Percentiles rank a stretch among this genome's conserved stretches.
Conservation (phyloP, 164 flowering plant genomes). For the Paratinospora sagittata region DNA sequence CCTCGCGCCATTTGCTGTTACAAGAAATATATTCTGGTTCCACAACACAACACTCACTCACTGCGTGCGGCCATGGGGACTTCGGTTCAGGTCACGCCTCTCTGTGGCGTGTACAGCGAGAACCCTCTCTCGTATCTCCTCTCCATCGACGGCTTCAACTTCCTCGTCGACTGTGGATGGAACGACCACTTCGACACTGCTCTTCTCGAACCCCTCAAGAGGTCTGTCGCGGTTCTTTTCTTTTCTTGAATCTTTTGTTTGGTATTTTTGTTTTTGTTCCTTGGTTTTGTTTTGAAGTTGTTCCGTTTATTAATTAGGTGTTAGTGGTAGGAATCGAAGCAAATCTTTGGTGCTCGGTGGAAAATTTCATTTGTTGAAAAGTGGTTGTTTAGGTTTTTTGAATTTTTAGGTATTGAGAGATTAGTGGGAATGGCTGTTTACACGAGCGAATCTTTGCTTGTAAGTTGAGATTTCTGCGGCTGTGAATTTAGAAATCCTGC, state of each 20-base stretch:
- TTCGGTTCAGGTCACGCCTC: constrained; percentile 89
- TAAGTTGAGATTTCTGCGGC: too few species aligned
- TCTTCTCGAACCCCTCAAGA: constrained; percentile 82
- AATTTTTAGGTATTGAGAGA: background rate
- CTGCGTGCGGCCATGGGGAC: constrained; percentile 57
- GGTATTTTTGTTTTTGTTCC: background rate
- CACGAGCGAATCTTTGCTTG: too few species aligned
- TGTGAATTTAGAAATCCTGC: too few species aligned
- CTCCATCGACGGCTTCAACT: constrained; percentile 85
- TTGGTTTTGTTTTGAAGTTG: background rate
- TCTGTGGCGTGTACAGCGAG: constrained; percentile 83
- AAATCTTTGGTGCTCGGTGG: background rate
- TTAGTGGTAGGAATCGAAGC: too few species aligned
- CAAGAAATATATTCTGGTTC: background rate
- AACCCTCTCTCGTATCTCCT: constrained; percentile 78
- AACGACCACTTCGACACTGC: constrained; percentile 78
- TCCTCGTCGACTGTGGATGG: constrained; percentile 96
- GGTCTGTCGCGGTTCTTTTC: constrained; percentile 24
- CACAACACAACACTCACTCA: too few species aligned
- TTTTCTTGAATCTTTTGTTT: background rate
- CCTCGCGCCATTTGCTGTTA: background rate
- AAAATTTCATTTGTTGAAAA: background rate
- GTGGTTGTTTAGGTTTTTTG: background rate
- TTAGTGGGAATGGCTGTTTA: background rate
- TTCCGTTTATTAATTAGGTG: background rate